A percentile compares a stretch with the other conserved stretches of the same genome.
These are phyloP conservation scores for Gossypium schwendimanii DNA, from an alignment of 441 rosid species.

Conservation along the genomic window DNA sequence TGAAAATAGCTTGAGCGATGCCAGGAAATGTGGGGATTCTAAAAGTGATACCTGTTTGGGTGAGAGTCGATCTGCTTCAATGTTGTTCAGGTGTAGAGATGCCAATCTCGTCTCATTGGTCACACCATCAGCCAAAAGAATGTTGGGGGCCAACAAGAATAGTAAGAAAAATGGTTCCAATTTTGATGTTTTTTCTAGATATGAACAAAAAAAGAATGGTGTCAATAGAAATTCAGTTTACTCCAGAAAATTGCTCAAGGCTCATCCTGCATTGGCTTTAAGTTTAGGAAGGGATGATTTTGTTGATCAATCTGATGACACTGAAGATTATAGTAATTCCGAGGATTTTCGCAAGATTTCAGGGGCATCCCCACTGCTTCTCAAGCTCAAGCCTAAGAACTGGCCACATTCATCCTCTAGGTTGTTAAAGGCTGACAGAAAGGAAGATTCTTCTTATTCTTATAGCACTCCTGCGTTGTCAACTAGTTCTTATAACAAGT, in stretches of 20 bases:
- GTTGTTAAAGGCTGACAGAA: constrained; percentile 40
- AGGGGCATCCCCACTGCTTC: constrained; percentile 62
- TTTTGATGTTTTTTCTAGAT: constrained; percentile 43
- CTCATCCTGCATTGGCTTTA: constrained; percentile 37
- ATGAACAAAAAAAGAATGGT: constrained; percentile 35
- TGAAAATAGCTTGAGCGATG: constrained; percentile 61
- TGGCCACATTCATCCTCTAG: constrained; percentile 59
- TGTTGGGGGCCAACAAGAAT: constrained; percentile 38
- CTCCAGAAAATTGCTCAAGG: constrained; percentile 32
- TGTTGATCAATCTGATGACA: constrained; percentile 60
- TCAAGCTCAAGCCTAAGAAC: constrained; percentile 55
- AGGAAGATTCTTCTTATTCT: constrained; percentile 71
- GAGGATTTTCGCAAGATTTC: constrained; percentile 55
- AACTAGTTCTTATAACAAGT: constrained; percentile 63
- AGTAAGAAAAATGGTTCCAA: constrained; percentile 43
- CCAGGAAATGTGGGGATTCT: constrained; percentile 53
- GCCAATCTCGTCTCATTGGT: constrained; percentile 39
- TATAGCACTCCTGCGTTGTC: constrained; percentile 87
- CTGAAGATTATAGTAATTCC: constrained; percentile 54
- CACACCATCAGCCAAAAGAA: constrained; percentile 35
- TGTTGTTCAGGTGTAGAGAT: constrained; percentile 52
- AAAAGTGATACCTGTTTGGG: constrained; percentile 47
- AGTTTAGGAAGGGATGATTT: constrained; percentile 42
- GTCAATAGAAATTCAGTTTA: constrained; percentile 25
- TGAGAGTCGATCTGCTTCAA: constrained; percentile 44